Evolutionary conservation across 2,329 filamentous ascomycete genomes (phyloP).

Genomic region (Talaromyces pinophilus): DNA sequence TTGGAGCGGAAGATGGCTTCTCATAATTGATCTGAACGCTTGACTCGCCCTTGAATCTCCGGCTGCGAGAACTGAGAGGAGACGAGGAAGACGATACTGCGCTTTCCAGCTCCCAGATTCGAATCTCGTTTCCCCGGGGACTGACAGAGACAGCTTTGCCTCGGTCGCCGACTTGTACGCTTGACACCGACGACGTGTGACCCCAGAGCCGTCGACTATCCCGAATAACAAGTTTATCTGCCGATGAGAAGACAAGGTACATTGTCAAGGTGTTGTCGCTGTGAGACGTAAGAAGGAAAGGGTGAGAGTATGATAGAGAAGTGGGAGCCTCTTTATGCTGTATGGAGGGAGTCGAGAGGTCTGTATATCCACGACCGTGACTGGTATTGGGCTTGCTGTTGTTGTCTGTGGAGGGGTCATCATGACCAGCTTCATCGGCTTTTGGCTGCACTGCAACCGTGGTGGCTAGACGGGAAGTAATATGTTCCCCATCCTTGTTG

Average conservation of each 20-base stretch:
- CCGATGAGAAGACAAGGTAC: constrained; percentile 75
- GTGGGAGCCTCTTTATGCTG: constrained; percentile 55
- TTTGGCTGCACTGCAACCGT: constrained; percentile 41
- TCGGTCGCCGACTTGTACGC: constrained; percentile 78
- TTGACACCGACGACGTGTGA: constrained; percentile 85
- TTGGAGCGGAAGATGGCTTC: constrained; percentile 28
- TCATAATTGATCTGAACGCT: constrained; percentile 58
- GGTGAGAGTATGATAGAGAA: constrained; percentile 72
- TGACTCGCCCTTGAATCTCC: constrained; percentile 48
- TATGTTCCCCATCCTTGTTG: constrained; percentile 47
- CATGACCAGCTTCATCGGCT: constrained; percentile 18
- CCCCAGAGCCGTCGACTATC: constrained; percentile 80
- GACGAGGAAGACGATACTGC: constrained; percentile 46
- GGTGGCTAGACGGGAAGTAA: constrained; percentile 42
- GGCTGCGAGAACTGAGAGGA: constrained; percentile 44
- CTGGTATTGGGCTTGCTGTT: constrained; percentile 28
- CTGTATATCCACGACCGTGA: neutral
- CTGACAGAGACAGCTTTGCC: constrained; percentile 92
- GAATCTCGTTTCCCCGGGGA: constrained; percentile 72
- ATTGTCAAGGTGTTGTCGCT: constrained; percentile 85
- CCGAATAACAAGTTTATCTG: constrained; percentile 66
- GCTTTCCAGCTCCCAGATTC: constrained; percentile 88
- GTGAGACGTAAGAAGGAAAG: constrained; percentile 80
- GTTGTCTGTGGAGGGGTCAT: constrained; percentile 22
- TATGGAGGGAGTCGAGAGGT: constrained; percentile 32